A percentile compares a stretch with the other conserved stretches of the same genome.
These are phyloP conservation scores for Leonotis leonurus DNA, from an alignment of 257 asterid genomes.

Conservation along the genomic window DNA sequence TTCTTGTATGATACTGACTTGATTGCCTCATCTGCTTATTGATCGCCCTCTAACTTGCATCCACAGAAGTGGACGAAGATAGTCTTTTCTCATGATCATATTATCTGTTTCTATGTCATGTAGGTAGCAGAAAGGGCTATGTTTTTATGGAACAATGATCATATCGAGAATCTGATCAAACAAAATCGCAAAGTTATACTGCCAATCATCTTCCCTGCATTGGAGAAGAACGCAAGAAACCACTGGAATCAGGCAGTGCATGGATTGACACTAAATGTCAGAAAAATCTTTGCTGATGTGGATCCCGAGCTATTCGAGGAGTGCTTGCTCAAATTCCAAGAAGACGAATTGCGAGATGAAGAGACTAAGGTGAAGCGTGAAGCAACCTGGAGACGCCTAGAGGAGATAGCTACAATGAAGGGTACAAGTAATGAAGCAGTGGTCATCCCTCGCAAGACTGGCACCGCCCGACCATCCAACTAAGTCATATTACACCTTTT, in stretches of 20 bases:
- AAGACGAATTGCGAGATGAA: slow-evolving; percentile 42
- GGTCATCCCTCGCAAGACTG: slow-evolving; percentile 26
- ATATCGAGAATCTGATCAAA: slow-evolving; percentile 59
- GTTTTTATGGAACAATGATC: slow-evolving; percentile 71
- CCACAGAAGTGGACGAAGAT: no score
- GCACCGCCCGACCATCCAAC: slow-evolving; percentile 35
- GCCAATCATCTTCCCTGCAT: slow-evolving; percentile 57
- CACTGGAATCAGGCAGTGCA: slow-evolving; percentile 84
- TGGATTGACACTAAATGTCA: slow-evolving; percentile 56
- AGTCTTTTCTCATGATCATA: neutral
- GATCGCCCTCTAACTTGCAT: neutral
- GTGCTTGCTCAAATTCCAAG: slow-evolving; percentile 48
- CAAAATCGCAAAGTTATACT: slow-evolving; percentile 61
- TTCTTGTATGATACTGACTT: neutral
- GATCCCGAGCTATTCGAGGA: slow-evolving; percentile 65
- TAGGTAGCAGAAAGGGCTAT: slow-evolving; percentile 87
- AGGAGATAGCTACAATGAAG: slow-evolving; percentile 54
- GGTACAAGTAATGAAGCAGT: slow-evolving; percentile 36
- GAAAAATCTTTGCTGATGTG: slow-evolving; percentile 57
- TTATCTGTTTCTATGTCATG: slow-evolving; percentile 3
- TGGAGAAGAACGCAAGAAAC: slow-evolving; percentile 56
- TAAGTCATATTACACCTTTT: slow-evolving; percentile 12
- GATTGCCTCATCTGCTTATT: neutral
- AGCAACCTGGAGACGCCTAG: slow-evolving; percentile 59
- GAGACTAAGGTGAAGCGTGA: slow-evolving; percentile 49